Evolutionary conservation across 208 protist genomes (phyloP), one percentile per base, ranked within the genome.

Genomic region (Trypanosomatidae sp.): DNA sequence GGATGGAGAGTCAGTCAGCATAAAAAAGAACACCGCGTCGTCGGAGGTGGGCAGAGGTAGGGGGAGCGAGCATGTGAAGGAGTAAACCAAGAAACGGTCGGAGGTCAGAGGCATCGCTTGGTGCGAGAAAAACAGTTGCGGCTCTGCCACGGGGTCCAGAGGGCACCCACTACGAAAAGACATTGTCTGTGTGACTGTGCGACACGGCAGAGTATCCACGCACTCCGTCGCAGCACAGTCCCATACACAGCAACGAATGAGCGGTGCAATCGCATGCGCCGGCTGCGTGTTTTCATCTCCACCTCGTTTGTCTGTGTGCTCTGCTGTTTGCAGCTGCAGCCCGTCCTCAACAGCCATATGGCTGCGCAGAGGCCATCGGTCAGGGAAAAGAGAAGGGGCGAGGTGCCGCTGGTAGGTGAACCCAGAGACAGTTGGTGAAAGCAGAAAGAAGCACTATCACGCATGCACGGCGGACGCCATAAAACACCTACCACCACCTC

Each of bases 31-130:
- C 30, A 36, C 33, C 56, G 56, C 30, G 33, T 41, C 19, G 33
- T 62, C 17, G 56, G 30, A 62, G 41, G 25, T 41, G 17, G 56
- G 55, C 2, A 3, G 30, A 62, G 9, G 39, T 66, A 30, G 19
- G 22, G 22, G 22, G 22, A 17, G 17, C 36, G 56, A 19, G 30
- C 56, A n/a, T 0, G 30, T 36, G 46, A 66, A 46, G 52, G 53
- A 50, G 30, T 71, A 44, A 36, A 70, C 43, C 6, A 53, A 69
- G 69, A 41, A 41, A 41, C 30, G 15, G 36, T 62, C 15, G 30
- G 22, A 41, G 6, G 58, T 62, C 58, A 43, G 17, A 25, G 33
- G 10, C 33, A 5, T 25, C 58, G 33, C n/a, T 25, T 58, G 53
- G 12, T 22, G 49, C 19, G 19, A 55, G 50, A 55, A 17, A 55